Conservation (phyloP, 2,329 filamentous ascomycete species). For the Acephala macrosclerotiorum region DNA sequence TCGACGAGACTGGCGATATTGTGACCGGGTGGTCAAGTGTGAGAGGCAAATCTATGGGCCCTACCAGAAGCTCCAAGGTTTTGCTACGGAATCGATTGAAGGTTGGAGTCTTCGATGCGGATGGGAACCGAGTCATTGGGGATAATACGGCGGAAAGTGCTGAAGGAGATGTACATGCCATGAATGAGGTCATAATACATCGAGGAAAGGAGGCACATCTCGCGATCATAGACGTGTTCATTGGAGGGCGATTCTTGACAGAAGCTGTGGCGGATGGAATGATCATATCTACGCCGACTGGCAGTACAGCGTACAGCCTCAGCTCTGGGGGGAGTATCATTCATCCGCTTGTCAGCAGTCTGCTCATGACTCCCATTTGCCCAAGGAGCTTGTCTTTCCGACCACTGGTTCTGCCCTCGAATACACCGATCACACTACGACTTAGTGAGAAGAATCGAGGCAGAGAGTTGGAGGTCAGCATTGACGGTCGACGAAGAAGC, state of each 20-base stretch:
- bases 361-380: constrained; percentile 93
- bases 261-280: constrained; percentile 96
- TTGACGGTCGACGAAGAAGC: constrained; percentile 74
- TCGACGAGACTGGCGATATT: constrained; percentile 39
- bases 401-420: constrained; percentile 86
- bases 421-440: constrained; percentile 82
- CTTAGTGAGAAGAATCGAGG: constrained; percentile 83
- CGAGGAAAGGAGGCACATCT: constrained; percentile 89
- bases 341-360: constrained; percentile 86
- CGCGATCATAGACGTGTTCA: constrained; percentile 88
- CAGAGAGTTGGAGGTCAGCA: constrained; percentile 78
- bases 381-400: constrained; percentile 91
- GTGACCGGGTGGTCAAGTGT: constrained; percentile 73
- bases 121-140: constrained; percentile 64
- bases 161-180: constrained; percentile 63
- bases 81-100: constrained; percentile 86
- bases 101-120: constrained; percentile 80
- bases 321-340: constrained; percentile 92
- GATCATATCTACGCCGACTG: constrained; percentile 91
- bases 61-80: constrained; percentile 76
- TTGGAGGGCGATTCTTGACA: constrained; percentile 88
- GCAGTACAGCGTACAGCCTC: constrained; percentile 95
- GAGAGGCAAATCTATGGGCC: constrained; percentile 82
- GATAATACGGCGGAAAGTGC: constrained; percentile 42
- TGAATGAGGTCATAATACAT: constrained; percentile 96